phyloP scores from a whole-genome alignment of 2,329 filamentous ascomycete species.

The Calcarisporium arbuscula region DNA sequence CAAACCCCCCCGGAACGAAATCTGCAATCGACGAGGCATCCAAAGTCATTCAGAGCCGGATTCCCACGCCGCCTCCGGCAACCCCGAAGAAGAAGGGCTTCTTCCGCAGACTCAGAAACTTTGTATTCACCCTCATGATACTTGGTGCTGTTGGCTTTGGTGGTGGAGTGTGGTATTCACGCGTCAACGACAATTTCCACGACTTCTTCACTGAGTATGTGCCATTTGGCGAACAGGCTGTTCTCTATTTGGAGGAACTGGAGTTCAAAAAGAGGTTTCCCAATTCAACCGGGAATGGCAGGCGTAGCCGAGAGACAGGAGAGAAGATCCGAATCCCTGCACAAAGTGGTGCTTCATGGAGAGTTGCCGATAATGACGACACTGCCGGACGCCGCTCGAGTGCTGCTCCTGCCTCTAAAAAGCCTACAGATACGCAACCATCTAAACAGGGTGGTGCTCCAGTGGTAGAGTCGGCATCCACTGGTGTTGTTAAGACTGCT shows the following conservation, averaged over 20 bases:
- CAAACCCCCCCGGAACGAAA: constrained; percentile 6
- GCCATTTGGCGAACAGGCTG: constrained; percentile 88
- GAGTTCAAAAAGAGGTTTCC: constrained; percentile 85
- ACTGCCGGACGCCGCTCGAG: constrained; percentile 55
- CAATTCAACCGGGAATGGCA: constrained; percentile 37
- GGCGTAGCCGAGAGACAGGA: constrained; percentile 48
- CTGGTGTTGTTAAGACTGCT: constrained; percentile 23
- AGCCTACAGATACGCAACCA: constrained; percentile 11
- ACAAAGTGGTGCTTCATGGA: constrained; percentile 80
- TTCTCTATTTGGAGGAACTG: constrained; percentile 91
- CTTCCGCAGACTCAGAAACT: constrained; percentile 67
- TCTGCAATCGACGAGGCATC: constrained; percentile 16
- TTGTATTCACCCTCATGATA: constrained; percentile 69
- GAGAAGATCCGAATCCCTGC: constrained; percentile 76
- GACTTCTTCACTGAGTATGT: constrained; percentile 98
- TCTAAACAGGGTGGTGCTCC: constrained; percentile 20
- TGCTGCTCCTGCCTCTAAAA: constrained; percentile 34
- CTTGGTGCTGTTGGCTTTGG: constrained; percentile 74
- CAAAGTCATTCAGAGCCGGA: constrained; percentile 6
- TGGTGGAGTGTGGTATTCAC: constrained; percentile 86
- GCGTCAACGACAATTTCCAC: constrained; percentile 95
- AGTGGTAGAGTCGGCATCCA: constrained; percentile 1
- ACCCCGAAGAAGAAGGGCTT: constrained; percentile 55
- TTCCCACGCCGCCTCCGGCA: constrained; percentile 27
- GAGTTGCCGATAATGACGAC: constrained; percentile 58